A percentile compares a stretch with the other conserved stretches of the same genome.
phyloP scores from a whole-genome alignment of 192 early-diverging fungal species.

The Cladochytrium replicatum region DNA sequence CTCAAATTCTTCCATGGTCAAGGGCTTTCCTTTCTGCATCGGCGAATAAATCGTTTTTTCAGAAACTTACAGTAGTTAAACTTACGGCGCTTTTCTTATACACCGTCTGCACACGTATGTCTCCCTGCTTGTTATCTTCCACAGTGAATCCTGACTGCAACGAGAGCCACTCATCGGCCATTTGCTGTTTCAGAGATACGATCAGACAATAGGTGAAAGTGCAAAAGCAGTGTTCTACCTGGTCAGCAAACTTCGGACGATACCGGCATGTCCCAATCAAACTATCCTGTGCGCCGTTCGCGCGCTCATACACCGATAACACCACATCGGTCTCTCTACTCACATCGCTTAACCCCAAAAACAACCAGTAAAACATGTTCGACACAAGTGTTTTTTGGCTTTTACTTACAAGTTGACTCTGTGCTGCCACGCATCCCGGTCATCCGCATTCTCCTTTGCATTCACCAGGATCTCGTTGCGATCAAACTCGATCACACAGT shows the following conservation, averaged over 20 bases:
- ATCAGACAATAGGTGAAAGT: background rate
- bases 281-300: constrained; percentile 2
- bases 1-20: constrained; percentile 86
- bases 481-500: constrained; percentile 87
- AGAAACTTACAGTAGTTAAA: background rate
- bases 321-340: constrained; percentile 24
- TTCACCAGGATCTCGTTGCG: constrained; percentile 75
- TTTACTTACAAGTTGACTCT: constrained; percentile 26
- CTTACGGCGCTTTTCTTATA: constrained; percentile 16
- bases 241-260: constrained; percentile 16
- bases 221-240: background rate
- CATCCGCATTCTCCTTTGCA: constrained; percentile 22
- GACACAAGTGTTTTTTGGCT: background rate
- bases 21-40: constrained; percentile 49
- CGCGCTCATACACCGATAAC: constrained; percentile 19
- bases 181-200: constrained; percentile 4
- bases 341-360: constrained; percentile 19
- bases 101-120: constrained; percentile 23
- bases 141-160: constrained; percentile 8
- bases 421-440: constrained; percentile 18
- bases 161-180: constrained; percentile 23
- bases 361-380: background rate
- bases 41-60: background rate
- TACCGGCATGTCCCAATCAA: constrained; percentile 15
- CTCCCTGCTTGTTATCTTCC: constrained; percentile 8